These are phyloP conservation scores for Fusarium acutatum DNA, from an alignment of 2,329 filamentous ascomycete species.

Conservation along the genomic window DNA sequence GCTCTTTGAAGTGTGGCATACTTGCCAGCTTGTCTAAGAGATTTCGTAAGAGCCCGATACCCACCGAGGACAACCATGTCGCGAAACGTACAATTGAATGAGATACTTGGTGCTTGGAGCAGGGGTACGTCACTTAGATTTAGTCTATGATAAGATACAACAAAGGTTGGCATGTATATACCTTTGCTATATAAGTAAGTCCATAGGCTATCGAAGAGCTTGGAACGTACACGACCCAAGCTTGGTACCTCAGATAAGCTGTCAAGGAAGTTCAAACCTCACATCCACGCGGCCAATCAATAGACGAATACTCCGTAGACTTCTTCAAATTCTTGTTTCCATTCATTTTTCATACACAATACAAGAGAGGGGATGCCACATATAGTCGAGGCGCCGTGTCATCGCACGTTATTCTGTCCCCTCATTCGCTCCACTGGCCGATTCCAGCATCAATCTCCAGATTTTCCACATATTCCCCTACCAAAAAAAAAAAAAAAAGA, in stretches of 20 bases:
- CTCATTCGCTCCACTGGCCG: conserved; percentile 10
- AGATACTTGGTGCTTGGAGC: too few relatives aligned
- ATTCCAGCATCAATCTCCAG: conserved; percentile 16
- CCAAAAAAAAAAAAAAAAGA: conserved; percentile 42
- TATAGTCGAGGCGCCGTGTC: conserved; percentile 41
- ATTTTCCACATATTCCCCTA: conserved; percentile 21
- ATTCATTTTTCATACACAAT: conserved; percentile 39
- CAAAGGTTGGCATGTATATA: too few relatives aligned
- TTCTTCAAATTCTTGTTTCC: conserved; percentile 26
- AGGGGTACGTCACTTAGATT: not conserved
- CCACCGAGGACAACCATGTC: conserved; percentile 34
- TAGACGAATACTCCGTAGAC: not conserved
- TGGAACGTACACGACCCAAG: not conserved
- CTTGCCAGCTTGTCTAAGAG: not conserved
- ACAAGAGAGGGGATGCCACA: conserved; percentile 54
- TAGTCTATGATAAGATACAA: not conserved
- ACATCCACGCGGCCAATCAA: not conserved
- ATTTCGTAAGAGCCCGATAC: conserved; percentile 23
- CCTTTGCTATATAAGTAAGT: not conserved
- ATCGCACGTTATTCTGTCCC: conserved; percentile 32
- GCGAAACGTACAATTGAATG: not conserved
- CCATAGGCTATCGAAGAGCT: not conserved
- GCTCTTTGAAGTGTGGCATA: conserved; percentile 14
- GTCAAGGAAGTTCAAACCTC: not conserved
- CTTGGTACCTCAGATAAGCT: not conserved